Percentiles rank a stretch among this genome's conserved stretches.
Evolutionary conservation across 2,329 filamentous ascomycete genomes (phyloP).

Genomic region (Calonectria naviculata): DNA sequence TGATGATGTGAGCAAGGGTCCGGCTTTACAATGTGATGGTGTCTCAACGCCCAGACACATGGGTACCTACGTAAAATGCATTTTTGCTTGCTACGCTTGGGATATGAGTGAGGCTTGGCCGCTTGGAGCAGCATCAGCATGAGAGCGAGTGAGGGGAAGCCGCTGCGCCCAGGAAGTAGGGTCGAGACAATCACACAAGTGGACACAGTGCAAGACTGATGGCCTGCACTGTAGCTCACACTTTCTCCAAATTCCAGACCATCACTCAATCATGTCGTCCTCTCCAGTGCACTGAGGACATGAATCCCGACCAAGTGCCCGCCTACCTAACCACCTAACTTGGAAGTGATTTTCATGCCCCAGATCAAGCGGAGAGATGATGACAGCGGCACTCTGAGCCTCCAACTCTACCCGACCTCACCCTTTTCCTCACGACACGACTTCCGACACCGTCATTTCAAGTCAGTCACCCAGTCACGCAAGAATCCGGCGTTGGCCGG

Average conservation of each 20-base stretch:
- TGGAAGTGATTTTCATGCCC: conserved; percentile 2
- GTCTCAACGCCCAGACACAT: neutral
- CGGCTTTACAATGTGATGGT: neutral
- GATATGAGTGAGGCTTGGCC: neutral
- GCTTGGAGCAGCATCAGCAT: neutral
- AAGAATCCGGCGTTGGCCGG: conserved; percentile 18
- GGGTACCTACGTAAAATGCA: neutral
- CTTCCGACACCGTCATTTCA: neutral
- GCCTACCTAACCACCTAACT: neutral
- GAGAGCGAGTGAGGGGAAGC: neutral
- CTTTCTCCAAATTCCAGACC: neutral
- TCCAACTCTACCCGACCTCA: neutral
- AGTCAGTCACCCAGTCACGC: conserved; percentile 11
- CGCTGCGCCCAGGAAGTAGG: neutral
- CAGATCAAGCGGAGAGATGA: conserved; percentile 11
- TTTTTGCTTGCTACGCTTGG: neutral
- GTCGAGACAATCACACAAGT: neutral
- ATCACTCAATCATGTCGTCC: neutral
- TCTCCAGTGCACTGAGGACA: neutral
- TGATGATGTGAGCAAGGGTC: neutral
- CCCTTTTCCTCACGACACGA: neutral
- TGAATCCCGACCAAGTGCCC: too few species aligned
- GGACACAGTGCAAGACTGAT: neutral
- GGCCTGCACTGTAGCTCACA: neutral
- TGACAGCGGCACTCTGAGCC: conserved; percentile 4